These are phyloP conservation scores for Herpotrichia juniperi DNA, from an alignment of 2,329 filamentous ascomycete genomes.

Conservation along the genomic window DNA sequence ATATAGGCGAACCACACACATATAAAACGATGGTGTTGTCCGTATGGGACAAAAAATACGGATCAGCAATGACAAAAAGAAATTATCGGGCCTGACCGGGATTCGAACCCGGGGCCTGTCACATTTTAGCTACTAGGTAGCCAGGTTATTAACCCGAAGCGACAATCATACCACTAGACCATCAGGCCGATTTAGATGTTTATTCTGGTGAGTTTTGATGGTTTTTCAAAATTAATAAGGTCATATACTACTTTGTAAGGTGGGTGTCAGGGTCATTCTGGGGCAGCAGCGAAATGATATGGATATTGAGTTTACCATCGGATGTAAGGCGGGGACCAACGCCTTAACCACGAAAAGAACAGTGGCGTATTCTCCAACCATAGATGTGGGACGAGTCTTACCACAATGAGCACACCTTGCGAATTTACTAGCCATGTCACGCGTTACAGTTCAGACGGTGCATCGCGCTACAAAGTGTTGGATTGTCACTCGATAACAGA, in stretches of 20 bases:
- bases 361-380: too few relatives aligned
- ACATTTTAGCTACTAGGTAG: constrained; percentile 20
- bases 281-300: not conserved
- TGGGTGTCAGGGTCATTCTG: not conserved
- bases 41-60: too few relatives aligned
- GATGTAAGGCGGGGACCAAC: not conserved
- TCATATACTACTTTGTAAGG: not conserved
- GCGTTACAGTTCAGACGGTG: not conserved
- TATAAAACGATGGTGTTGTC: too few relatives aligned
- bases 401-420: not conserved
- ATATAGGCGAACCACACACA: too few relatives aligned
- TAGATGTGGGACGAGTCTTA: not conserved
- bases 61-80: not conserved
- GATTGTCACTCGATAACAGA: not conserved
- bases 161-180: constrained; percentile 15
- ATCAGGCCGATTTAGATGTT: constrained; percentile 11
- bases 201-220: not conserved
- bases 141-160: constrained; percentile 10
- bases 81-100: constrained; percentile 33
- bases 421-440: not conserved
- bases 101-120: constrained; percentile 48
- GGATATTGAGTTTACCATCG: not conserved
- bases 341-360: too few relatives aligned
- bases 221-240: not conserved
- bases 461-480: not conserved